Conservation (phyloP, 2,329 filamentous ascomycete species). For the Parascedosporium putredinis region DNA sequence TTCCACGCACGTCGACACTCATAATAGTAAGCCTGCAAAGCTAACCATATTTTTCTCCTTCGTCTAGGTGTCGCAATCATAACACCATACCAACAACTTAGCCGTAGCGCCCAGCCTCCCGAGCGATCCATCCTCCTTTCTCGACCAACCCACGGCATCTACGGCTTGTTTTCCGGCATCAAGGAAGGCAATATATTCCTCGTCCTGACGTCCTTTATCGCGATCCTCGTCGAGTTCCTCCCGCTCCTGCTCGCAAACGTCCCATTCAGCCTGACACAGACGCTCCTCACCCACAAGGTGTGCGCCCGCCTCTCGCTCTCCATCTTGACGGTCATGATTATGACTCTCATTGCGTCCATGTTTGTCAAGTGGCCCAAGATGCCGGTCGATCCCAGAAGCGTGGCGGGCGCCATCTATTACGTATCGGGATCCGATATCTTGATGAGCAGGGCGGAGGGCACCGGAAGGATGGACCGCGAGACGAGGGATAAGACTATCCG, state of each 20-base stretch:
- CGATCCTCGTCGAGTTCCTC: constrained; percentile 38
- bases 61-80: constrained; percentile 32
- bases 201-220: constrained; percentile 27
- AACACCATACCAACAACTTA: constrained; percentile 32
- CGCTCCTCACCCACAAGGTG: constrained; percentile 25
- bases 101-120: constrained; percentile 21
- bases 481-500: constrained; percentile 10
- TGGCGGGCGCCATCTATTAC: constrained; percentile 36
- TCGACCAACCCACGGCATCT: constrained; percentile 33
- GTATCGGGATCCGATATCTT: constrained; percentile 15
- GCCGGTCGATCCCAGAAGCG: constrained; percentile 34
- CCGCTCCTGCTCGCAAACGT: constrained; percentile 38
- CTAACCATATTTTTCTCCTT: constrained; percentile 4
- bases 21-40: too few relatives aligned
- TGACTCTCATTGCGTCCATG: constrained; percentile 28
- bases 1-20: too few relatives aligned
- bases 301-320: constrained; percentile 29
- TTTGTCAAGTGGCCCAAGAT: constrained; percentile 32
- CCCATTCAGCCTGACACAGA: constrained; percentile 32
- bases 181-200: constrained; percentile 27
- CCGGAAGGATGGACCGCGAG: constrained; percentile 8
- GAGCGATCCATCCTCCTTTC: constrained; percentile 29
- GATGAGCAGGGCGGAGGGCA: constrained; percentile 12
- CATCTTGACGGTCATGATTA: constrained; percentile 31
- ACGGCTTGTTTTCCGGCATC: constrained; percentile 28